A percentile compares a stretch with the other conserved stretches of the same genome.
These are phyloP conservation scores for Flammula alnicola DNA, from an alignment of 1,284 basidiomycete species.

Conservation along the genomic window DNA sequence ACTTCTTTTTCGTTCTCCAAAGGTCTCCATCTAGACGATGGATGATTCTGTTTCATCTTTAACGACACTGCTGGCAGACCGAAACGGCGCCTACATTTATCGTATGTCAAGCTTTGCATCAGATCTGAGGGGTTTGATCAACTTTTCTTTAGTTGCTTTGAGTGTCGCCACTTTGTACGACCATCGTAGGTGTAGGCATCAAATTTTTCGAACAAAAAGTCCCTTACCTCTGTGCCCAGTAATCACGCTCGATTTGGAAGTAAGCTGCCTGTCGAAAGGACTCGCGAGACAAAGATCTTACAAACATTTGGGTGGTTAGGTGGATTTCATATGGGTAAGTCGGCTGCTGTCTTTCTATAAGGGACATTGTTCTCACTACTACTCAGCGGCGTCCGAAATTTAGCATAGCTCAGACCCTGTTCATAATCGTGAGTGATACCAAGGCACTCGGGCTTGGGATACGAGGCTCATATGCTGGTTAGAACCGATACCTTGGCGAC, in stretches of 20 bases:
- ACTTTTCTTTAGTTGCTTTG: not conserved
- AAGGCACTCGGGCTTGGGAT: not conserved
- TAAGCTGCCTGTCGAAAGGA: not conserved
- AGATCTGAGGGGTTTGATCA: not conserved
- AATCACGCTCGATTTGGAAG: not conserved
- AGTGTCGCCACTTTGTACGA: not conserved
- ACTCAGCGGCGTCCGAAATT: not conserved
- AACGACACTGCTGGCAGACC: not conserved
- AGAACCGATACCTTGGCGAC: constrained; percentile 1
- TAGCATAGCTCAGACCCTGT: not conserved
- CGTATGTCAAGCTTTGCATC: not conserved
- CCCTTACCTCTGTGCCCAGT: not conserved
- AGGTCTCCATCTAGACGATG: too few relatives aligned
- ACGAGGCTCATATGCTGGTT: not conserved
- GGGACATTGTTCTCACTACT: not conserved
- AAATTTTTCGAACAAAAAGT: not conserved
- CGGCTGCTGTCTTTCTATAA: not conserved
- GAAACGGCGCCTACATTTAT: not conserved
- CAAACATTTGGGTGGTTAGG: not conserved
- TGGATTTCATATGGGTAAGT: constrained; percentile 1
- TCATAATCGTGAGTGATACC: not conserved
- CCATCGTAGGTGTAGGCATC: not conserved
- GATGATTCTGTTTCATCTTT: too few relatives aligned
- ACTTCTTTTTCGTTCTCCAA: too few relatives aligned
- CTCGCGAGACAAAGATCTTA: not conserved